These are phyloP conservation scores for Hypoxylon sp. DNA, from an alignment of 2,329 filamentous ascomycete genomes.

Conservation along the genomic window DNA sequence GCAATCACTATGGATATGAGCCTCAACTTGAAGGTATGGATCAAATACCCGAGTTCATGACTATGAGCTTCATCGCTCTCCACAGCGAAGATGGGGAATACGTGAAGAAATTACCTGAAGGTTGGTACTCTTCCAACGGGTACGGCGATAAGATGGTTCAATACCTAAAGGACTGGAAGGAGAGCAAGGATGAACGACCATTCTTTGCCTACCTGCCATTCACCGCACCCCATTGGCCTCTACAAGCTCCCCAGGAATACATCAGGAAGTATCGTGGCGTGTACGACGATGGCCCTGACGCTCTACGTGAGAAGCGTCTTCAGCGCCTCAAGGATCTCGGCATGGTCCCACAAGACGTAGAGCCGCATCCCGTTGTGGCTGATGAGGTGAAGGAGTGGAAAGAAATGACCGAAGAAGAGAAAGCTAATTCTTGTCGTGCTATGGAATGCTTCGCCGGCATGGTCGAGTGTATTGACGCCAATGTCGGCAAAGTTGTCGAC, in stretches of 20 bases:
- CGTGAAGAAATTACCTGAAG: slow-evolving; percentile 62
- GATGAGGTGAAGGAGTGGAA: slow-evolving; percentile 65
- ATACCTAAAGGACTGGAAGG: slow-evolving; percentile 65
- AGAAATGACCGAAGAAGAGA: slow-evolving; percentile 62
- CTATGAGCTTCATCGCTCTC: slow-evolving; percentile 58
- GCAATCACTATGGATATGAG: slow-evolving; percentile 69
- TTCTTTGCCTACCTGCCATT: slow-evolving; percentile 75
- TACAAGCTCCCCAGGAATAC: slow-evolving; percentile 70
- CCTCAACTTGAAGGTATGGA: slow-evolving; percentile 59
- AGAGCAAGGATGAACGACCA: slow-evolving; percentile 56
- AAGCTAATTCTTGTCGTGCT: slow-evolving; percentile 63
- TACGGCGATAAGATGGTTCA: slow-evolving; percentile 67
- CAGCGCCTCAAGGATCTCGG: slow-evolving; percentile 70
- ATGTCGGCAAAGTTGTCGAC: slow-evolving; percentile 71
- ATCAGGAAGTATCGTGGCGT: slow-evolving; percentile 70
- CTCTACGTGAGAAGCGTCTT: slow-evolving; percentile 67
- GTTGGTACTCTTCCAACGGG: slow-evolving; percentile 68
- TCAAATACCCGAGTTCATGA: slow-evolving; percentile 58
- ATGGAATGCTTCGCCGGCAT: slow-evolving; percentile 77
- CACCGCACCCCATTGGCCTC: slow-evolving; percentile 74
- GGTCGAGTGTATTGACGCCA: slow-evolving; percentile 73
- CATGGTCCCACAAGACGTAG: slow-evolving; percentile 65
- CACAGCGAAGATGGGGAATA: slow-evolving; percentile 58
- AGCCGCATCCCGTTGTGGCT: slow-evolving; percentile 65
- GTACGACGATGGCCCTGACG: slow-evolving; percentile 73